Evolutionary conservation across 2,329 filamentous ascomycete genomes (phyloP).

Genomic region (Cercospora citrullina): DNA sequence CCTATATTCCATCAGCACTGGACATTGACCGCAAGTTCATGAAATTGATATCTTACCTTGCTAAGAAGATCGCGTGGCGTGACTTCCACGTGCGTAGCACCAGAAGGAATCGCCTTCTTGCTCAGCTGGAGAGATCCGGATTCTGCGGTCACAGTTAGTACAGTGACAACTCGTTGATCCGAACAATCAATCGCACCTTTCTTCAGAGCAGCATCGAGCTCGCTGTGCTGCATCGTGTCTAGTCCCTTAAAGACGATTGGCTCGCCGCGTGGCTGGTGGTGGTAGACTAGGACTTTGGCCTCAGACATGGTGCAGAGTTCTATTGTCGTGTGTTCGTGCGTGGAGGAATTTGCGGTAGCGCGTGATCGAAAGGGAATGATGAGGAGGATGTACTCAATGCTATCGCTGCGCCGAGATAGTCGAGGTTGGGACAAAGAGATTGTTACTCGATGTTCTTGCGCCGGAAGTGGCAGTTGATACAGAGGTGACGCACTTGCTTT

Average conservation of each 20-base stretch:
- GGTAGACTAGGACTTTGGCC: constrained; percentile 31
- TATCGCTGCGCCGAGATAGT: not conserved
- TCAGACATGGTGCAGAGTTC: constrained; percentile 12
- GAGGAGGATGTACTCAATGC: not conserved
- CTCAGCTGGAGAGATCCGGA: not conserved
- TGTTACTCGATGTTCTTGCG: not conserved
- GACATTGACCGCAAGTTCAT: not conserved
- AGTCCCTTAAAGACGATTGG: not conserved
- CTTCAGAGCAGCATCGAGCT: constrained; percentile 21
- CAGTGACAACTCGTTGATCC: no score
- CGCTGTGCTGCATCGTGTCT: not conserved
- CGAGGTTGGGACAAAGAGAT: not conserved
- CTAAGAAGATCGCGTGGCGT: constrained; percentile 1
- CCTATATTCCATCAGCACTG: not conserved
- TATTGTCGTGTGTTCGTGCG: not conserved
- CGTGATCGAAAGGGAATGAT: not conserved
- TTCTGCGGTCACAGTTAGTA: not conserved
- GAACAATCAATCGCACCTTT: not conserved
- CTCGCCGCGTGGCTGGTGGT: constrained; percentile 21
- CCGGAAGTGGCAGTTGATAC: not conserved
- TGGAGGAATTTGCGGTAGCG: not conserved
- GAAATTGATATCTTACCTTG: not conserved
- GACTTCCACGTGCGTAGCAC: constrained; percentile 4
- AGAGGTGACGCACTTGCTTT: not conserved
- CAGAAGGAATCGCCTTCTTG: not conserved